Conservation (phyloP, 768 basidiomycete species). For the Russula vinacea region DNA sequence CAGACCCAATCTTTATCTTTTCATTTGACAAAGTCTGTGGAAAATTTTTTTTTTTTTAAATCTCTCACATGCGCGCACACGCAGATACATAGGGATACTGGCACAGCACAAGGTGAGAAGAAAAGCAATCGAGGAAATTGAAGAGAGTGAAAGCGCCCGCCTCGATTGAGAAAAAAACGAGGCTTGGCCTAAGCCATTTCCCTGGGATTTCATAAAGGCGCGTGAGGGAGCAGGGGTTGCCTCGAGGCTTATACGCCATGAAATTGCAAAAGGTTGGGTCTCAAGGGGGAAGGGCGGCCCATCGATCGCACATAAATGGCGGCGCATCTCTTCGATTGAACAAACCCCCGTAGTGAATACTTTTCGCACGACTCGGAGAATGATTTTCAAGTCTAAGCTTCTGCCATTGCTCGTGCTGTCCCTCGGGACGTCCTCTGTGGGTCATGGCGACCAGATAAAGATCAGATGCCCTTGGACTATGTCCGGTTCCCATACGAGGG, state of each 20-base stretch:
- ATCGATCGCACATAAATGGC: conserved; percentile 15
- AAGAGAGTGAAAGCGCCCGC: background rate
- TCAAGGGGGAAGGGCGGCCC: background rate
- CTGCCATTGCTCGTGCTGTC: conserved; percentile 12
- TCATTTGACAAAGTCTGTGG: background rate
- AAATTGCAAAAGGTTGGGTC: conserved; percentile 2
- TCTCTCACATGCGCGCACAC: background rate
- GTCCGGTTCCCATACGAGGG: conserved; percentile 65
- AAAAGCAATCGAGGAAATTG: background rate
- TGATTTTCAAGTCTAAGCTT: conserved; percentile 6
- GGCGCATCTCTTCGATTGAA: background rate
- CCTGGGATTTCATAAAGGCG: conserved; percentile 4
- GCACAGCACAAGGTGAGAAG: background rate
- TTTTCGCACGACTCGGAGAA: background rate
- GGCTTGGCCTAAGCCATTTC: too few relatives aligned
- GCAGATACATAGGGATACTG: background rate
- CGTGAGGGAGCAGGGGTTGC: background rate
- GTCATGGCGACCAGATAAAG: conserved; percentile 41
- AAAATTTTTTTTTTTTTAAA: background rate
- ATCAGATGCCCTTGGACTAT: conserved; percentile 65
- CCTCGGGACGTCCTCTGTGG: conserved; percentile 29
- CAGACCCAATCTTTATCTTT: background rate
- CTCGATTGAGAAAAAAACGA: background rate
- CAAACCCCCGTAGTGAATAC: background rate
- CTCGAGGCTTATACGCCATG: conserved; percentile 18